Percentiles rank a stretch among this genome's conserved stretches.
Evolutionary conservation across 2,329 filamentous ascomycete genomes (phyloP).

Genomic region (Lachnellula cervina): DNA sequence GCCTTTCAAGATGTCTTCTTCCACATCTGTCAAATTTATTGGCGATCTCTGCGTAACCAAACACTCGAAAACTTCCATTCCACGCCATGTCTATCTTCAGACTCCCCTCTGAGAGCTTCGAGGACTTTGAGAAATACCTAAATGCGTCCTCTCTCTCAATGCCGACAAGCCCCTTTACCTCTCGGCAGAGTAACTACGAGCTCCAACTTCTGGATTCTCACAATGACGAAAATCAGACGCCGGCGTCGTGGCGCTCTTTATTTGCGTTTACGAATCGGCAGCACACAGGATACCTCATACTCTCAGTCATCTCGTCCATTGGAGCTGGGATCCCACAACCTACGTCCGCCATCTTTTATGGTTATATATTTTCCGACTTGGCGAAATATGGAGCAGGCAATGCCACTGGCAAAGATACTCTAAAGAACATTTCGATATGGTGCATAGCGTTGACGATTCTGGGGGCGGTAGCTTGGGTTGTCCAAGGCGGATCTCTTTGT

Average conservation of each 20-base stretch:
- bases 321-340: constrained; percentile 60
- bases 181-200: background rate
- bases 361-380: constrained; percentile 69
- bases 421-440: constrained; percentile 52
- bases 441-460: constrained; percentile 59
- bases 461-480: constrained; percentile 60
- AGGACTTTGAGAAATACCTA: background rate
- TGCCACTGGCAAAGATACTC: constrained; percentile 45
- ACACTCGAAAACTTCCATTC: background rate
- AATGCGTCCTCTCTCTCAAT: background rate
- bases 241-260: constrained; percentile 37
- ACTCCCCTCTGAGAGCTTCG: background rate
- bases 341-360: constrained; percentile 64
- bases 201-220: background rate
- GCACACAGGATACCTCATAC: constrained; percentile 51
- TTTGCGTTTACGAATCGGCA: constrained; percentile 67
- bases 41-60: background rate
- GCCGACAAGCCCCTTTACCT: background rate
- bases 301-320: constrained; percentile 52
- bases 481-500: constrained; percentile 61
- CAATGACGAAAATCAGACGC: background rate
- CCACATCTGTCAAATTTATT: background rate
- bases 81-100: background rate
- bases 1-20: background rate
- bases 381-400: constrained; percentile 57